These are phyloP conservation scores for Ustilago lituana DNA, from an alignment of 1,284 basidiomycete species.

Conservation along the genomic window DNA sequence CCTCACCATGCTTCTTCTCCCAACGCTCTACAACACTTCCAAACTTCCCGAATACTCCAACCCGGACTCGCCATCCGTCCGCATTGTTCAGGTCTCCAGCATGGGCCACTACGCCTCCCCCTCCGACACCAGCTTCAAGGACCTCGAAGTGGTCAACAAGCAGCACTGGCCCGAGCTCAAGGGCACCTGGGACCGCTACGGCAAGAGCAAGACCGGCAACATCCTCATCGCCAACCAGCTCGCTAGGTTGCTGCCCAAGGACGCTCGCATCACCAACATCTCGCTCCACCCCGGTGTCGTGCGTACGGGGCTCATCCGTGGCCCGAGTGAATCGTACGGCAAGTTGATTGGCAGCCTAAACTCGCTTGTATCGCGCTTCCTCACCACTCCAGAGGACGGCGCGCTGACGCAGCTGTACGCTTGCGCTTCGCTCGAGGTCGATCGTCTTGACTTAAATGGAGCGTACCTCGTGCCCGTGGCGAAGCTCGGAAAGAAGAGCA, in stretches of 20 bases:
- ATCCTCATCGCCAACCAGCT: slow-evolving; percentile 54
- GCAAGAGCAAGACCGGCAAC: slow-evolving; percentile 52
- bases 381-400: slow-evolving; percentile 54
- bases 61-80: slow-evolving; percentile 36
- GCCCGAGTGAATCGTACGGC: slow-evolving; percentile 41
- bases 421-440: slow-evolving; percentile 61
- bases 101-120: slow-evolving; percentile 27
- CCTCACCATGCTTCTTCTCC: slow-evolving; percentile 51
- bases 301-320: slow-evolving; percentile 22
- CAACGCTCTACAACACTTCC: slow-evolving; percentile 45
- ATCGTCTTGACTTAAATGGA: slow-evolving; percentile 49
- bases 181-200: slow-evolving; percentile 46
- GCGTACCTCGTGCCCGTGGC: slow-evolving; percentile 62
- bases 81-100: slow-evolving; percentile 52
- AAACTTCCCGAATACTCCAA: slow-evolving; percentile 48
- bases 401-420: slow-evolving; percentile 65
- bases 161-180: slow-evolving; percentile 44
- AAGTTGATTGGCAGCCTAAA: slow-evolving; percentile 13
- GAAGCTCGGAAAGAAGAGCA: slow-evolving; percentile 39
- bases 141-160: slow-evolving; percentile 49
- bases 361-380: slow-evolving; percentile 25
- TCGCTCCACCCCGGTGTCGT: slow-evolving; percentile 51
- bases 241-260: slow-evolving; percentile 27
- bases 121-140: slow-evolving; percentile 36
- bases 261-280: slow-evolving; percentile 36